Percentiles rank a stretch among this genome's conserved stretches.
These are phyloP conservation scores for Magnolia kwangsiensis DNA, from an alignment of 164 flowering plant genomes.

Conservation along the genomic window DNA sequence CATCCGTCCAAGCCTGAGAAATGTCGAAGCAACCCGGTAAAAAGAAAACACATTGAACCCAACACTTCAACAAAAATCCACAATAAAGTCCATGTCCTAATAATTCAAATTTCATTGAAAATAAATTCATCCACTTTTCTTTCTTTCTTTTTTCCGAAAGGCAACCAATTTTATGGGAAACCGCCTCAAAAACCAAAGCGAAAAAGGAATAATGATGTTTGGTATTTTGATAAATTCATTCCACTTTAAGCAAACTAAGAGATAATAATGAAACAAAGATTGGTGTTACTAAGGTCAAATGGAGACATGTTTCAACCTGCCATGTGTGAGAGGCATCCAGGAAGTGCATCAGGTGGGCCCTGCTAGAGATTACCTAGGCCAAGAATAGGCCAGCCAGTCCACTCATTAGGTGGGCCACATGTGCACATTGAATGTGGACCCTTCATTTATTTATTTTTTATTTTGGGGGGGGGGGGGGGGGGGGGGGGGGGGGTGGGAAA, in stretches of 20 bases:
- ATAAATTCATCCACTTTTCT: no score
- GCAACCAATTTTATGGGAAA: background rate
- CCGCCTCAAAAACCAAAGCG: background rate
- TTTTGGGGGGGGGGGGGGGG: no score
- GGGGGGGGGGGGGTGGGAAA: no score
- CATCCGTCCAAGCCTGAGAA: conserved; percentile 81
- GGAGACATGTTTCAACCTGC: background rate
- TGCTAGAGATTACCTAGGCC: background rate
- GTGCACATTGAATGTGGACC: background rate
- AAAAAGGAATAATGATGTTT: no score
- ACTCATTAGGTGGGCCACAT: background rate
- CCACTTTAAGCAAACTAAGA: background rate
- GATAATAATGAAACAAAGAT: background rate
- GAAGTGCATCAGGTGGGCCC: background rate
- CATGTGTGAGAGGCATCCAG: background rate
- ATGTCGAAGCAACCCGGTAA: no score
- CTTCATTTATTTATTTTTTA: no score
- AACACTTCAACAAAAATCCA: background rate
- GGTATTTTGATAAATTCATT: background rate
- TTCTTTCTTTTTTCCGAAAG: background rate
- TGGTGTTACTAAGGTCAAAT: no score
- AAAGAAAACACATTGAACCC: no score
- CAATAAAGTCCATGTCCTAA: conserved; percentile 1
- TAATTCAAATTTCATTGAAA: background rate
- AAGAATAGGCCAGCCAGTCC: background rate